Base-by-base conservation (phyloP, 2,329 filamentous ascomycete genomes). In the Pyrenophora seminiperda region DNA sequence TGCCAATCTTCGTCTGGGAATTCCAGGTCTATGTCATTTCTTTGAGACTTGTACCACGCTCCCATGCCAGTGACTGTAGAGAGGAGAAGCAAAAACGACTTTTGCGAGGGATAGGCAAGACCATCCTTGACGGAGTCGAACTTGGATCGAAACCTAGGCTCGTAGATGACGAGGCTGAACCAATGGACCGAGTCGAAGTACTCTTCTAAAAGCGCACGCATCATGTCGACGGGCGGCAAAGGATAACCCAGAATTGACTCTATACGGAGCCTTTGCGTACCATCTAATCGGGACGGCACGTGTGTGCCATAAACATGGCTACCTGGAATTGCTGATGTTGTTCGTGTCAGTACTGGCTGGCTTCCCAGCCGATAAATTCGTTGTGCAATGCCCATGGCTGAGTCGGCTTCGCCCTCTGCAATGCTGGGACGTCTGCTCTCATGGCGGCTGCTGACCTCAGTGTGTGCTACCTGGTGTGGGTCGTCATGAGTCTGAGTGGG, bases 111-210 rank as follows among this genome's bases (percentile, higher is more conserved):
- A 11, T 65, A 59, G 0, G 74, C 74, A 30, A 51, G 59, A 2
- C 40, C 40, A 48, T 73, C 72, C 1, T 59, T 48, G 2, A 76
- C 61, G 6, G 68, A 67, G 7, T 60, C 50, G 19, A 74, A 68
- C 3, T 59, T 56, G 9, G 56, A 56, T 17, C 75, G 71, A 38
- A 77, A 75, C 19, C 64, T 73, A 1, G 74, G 74, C 42, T 77
- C 74, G 44, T 73, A 74, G 14, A 78, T 63, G 1, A 74, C 73
- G 3, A 77, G 62, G 13, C 75, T 76, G 45, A 78, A 77, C 75
- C 75, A 78, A 56, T 77, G 75, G 13, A 78, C 69, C 2, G 73
- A 58, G 40, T 71, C 64, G 42, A 77, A 75, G 40, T 77, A 77
- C 14, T 73, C 67, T 46, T 76, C 73, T 7, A 77, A 39, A 2